These are phyloP conservation scores for Solanum ossicruentum DNA, from an alignment of 257 asterid genomes.

Conservation along the genomic window DNA sequence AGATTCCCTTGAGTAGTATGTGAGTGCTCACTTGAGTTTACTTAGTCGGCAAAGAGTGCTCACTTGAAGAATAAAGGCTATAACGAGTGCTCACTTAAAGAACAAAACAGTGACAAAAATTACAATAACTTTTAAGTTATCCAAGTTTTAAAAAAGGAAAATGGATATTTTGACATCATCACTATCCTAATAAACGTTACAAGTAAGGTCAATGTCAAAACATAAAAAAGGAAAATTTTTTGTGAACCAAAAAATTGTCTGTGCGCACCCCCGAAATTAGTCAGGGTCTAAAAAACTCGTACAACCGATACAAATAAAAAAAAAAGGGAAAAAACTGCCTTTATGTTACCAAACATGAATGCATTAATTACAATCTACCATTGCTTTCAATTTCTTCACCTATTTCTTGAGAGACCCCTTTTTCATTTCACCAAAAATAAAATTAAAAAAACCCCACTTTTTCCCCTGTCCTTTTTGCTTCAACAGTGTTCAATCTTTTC, in stretches of 20 bases:
- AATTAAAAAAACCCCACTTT: neutral
- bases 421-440: neutral
- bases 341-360: neutral
- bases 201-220: neutral
- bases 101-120: no score
- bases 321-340: neutral
- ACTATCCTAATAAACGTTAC: neutral
- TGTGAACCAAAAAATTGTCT: neutral
- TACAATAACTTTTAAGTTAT: no score
- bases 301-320: no score
- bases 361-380: neutral
- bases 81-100: no score
- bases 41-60: no score
- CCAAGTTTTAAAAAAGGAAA: neutral
- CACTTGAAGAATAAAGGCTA: rapidly evolving
- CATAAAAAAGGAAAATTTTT: neutral
- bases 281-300: no score
- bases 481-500: neutral
- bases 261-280: no score
- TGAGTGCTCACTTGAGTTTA: no score
- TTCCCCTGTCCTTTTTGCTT: neutral
- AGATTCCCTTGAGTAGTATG: no score
- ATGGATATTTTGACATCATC: neutral
- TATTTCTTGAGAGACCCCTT: neutral
- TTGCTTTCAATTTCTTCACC: slow-evolving; percentile 1